These are phyloP conservation scores for Kwoniella sp. DNA, from an alignment of 768 basidiomycete species.

Conservation along the genomic window DNA sequence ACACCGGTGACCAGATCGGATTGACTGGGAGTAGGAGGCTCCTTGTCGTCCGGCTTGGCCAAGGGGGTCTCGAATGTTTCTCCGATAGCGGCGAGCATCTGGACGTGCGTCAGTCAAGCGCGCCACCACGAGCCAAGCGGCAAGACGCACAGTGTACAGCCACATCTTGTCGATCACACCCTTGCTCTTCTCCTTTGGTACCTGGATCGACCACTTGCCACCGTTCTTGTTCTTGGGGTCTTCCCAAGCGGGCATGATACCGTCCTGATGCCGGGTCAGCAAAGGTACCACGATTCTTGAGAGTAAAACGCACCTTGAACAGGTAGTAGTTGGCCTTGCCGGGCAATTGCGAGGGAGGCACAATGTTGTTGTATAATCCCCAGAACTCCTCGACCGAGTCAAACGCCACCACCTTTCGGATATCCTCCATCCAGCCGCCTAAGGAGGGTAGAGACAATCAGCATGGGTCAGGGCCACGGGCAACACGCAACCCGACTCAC, in stretches of 20 bases:
- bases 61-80: slow-evolving; percentile 94
- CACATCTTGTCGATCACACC: slow-evolving; percentile 85
- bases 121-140: no score
- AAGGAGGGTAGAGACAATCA: not conserved
- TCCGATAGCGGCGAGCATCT: slow-evolving; percentile 99
- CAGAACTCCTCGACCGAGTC: slow-evolving; percentile 99
- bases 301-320: slow-evolving; percentile 69
- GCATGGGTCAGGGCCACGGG: not conserved
- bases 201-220: slow-evolving; percentile 97
- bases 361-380: slow-evolving; percentile 98
- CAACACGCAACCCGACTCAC: slow-evolving; percentile 16
- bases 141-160: slow-evolving; percentile 78
- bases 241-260: slow-evolving; percentile 96
- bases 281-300: slow-evolving; percentile 13
- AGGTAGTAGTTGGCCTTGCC: slow-evolving; percentile 99
- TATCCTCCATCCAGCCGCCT: slow-evolving; percentile 93
- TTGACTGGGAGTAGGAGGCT: slow-evolving; percentile 47
- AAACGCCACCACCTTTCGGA: slow-evolving; percentile 91
- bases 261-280: slow-evolving; percentile 59
- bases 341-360: slow-evolving; percentile 86
- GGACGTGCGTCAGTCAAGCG: no score
- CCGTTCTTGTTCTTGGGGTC: slow-evolving; percentile 94
- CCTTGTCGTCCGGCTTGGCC: slow-evolving; percentile 23
- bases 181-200: slow-evolving; percentile 92
- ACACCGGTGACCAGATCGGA: slow-evolving; percentile 74